Percentiles rank a stretch among this genome's conserved stretches.
These are phyloP conservation scores for Kwoniella shivajii DNA, from an alignment of 1,284 basidiomycete species.

Conservation along the genomic window DNA sequence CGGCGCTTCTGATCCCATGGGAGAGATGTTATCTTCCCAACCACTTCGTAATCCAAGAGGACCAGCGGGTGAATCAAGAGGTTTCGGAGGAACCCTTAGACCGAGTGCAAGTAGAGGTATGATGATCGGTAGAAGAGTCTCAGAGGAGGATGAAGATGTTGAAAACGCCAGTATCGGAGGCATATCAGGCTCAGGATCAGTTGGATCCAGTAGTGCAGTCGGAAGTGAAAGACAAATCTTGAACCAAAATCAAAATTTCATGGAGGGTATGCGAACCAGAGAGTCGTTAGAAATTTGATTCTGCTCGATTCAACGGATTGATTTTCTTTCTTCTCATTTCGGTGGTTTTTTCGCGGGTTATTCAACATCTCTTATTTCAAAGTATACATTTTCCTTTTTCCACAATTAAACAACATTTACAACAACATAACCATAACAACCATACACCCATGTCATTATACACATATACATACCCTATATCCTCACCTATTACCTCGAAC, in stretches of 20 bases:
- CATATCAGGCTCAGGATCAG: not conserved
- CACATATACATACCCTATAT: too few species aligned
- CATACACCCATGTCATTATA: too few species aligned
- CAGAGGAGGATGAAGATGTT: constrained; percentile 42
- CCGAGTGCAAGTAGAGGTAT: constrained; percentile 18
- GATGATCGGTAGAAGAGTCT: constrained; percentile 26
- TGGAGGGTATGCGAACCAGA: constrained; percentile 25
- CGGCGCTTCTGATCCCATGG: constrained; percentile 3
- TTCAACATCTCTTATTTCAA: too few species aligned
- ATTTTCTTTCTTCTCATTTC: not conserved
- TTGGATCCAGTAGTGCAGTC: not conserved
- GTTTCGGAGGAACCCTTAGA: constrained; percentile 27
- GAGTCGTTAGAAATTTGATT: constrained; percentile 31
- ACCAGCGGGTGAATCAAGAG: constrained; percentile 47
- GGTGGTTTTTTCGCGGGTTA: too few species aligned
- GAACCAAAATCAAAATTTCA: constrained; percentile 3
- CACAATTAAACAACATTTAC: too few species aligned
- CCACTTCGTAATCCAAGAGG: constrained; percentile 49
- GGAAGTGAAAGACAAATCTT: not conserved
- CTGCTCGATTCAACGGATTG: too few species aligned
- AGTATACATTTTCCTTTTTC: too few species aligned
- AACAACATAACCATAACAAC: too few species aligned
- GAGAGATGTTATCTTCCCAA: constrained; percentile 16
- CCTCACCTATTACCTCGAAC: too few species aligned
- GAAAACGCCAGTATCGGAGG: constrained; percentile 23